Conservation (phyloP, 2,329 filamentous ascomycete species). For the Coniosporium tulheliwenetii region DNA sequence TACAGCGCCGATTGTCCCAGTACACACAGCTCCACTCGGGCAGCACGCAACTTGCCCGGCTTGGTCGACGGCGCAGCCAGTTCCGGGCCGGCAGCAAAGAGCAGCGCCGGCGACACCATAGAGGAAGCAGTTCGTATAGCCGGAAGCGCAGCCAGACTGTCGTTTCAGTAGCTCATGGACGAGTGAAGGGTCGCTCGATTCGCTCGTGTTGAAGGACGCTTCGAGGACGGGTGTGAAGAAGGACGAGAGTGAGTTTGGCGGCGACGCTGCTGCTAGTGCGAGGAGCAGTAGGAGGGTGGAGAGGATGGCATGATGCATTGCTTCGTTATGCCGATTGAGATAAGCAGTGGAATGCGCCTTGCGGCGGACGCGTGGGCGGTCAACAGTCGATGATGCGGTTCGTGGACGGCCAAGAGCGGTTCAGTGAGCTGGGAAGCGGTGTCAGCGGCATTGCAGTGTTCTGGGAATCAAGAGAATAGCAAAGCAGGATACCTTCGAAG, state of each 20-base stretch:
- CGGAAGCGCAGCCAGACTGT: constrained; percentile 31
- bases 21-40: constrained; percentile 40
- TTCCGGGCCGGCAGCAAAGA: constrained; percentile 38
- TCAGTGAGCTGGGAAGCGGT: too few species aligned
- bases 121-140: constrained; percentile 36
- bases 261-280: not conserved
- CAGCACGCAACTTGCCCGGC: constrained; percentile 47
- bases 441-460: too few species aligned
- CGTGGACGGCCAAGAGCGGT: too few species aligned
- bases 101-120: constrained; percentile 28
- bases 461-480: too few species aligned
- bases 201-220: not conserved
- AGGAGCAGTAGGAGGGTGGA: not conserved
- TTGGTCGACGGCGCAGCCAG: constrained; percentile 39
- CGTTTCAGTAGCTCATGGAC: constrained; percentile 15
- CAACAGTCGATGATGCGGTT: too few species aligned
- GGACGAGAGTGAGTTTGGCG: not conserved
- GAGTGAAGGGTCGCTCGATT: not conserved
- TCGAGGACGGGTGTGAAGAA: not conserved
- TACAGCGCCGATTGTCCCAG: constrained; percentile 31
- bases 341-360: not conserved
- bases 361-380: not conserved
- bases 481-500: too few species aligned
- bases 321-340: not conserved
- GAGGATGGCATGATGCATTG: not conserved